Base-by-base conservation (phyloP, 768 basidiomycete genomes). In the Tricholoma sp. region DNA sequence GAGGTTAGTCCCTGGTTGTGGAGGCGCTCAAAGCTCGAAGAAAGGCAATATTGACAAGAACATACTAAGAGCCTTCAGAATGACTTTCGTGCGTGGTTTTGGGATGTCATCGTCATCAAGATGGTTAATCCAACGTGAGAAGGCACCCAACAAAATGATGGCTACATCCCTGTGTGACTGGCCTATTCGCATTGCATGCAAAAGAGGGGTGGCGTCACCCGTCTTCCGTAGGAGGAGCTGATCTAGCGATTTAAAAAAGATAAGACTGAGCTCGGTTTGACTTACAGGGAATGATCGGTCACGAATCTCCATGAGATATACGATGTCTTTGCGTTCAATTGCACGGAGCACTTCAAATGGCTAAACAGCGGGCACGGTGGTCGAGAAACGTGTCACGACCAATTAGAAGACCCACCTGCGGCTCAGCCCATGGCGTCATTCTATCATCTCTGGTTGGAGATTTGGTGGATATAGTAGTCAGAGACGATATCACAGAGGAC, bases 61-160 rank as follows among this genome's bases (percentile, higher is more conserved):
- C 83, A 58, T 69, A 94, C 93, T 84, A 19, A 98, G 71, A 16
- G 88, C 85, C 67, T 91, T 93, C 50, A 98, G 72, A 27, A 88
- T 77, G 16, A 79, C 75, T 63, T 84, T 86, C 1, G 89, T 96
- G 59, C 83, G 76, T 32, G 79, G 78, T 73, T 78, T 84, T 61
- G 72, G 77, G 56, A 96, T 79, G 59, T 96, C 91, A 46, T 81
- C 83, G 57, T 93, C 93, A 57, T 89, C 85, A 0, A 97, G 78
- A 64, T 90, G 79, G 68, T 98, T 98, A 55, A 98, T 84, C 76
- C 86, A 96, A 19, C 94, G 84, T 11, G 92, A 94, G 66, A 97
- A 85, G 11, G 95, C 93, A 11, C 95, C 95, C 12, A 97, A 69
- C 2, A 98, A 77, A 4, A 96, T 65, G 58, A 98, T 91, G 3